These are phyloP conservation scores for Leishmania gerbilli DNA, from an alignment of 208 protist species.

Conservation along the genomic window DNA sequence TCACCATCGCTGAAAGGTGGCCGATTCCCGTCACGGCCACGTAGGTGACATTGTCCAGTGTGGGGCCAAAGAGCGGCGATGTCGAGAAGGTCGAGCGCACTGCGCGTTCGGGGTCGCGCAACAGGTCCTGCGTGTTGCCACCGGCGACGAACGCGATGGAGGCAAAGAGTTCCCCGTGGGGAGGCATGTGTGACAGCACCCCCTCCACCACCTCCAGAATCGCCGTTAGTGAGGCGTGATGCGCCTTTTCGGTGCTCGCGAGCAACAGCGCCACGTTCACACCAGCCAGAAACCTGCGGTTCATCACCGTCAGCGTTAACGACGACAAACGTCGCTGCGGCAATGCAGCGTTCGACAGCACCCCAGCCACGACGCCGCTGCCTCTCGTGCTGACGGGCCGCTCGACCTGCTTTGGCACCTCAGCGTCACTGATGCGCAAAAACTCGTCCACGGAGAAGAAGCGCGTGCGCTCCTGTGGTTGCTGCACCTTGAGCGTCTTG, in stretches of 20 bases:
- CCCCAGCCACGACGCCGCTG: background rate
- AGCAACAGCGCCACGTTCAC: slow-evolving; percentile 65
- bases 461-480: slow-evolving; percentile 31
- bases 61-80: slow-evolving; percentile 40
- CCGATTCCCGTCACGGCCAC: slow-evolving; percentile 31
- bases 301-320: slow-evolving; percentile 45
- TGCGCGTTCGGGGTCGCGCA: slow-evolving; percentile 15
- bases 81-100: slow-evolving; percentile 40
- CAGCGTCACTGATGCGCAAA: slow-evolving; percentile 33
- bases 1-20: slow-evolving; percentile 15
- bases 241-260: slow-evolving; percentile 37
- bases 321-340: slow-evolving; percentile 35
- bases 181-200: slow-evolving; percentile 36
- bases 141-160: slow-evolving; percentile 44
- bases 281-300: slow-evolving; percentile 56
- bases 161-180: slow-evolving; percentile 42
- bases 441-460: slow-evolving; percentile 76
- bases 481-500: slow-evolving; percentile 44
- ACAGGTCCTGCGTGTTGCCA: slow-evolving; percentile 54
- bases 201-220: slow-evolving; percentile 47
- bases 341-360: background rate
- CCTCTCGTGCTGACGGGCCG: background rate
- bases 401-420: background rate
- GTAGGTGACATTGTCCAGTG: slow-evolving; percentile 56
- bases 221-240: slow-evolving; percentile 30